Evolutionary conservation across 441 rosid species (phyloP).

Genomic region (Breynia disticha): DNA sequence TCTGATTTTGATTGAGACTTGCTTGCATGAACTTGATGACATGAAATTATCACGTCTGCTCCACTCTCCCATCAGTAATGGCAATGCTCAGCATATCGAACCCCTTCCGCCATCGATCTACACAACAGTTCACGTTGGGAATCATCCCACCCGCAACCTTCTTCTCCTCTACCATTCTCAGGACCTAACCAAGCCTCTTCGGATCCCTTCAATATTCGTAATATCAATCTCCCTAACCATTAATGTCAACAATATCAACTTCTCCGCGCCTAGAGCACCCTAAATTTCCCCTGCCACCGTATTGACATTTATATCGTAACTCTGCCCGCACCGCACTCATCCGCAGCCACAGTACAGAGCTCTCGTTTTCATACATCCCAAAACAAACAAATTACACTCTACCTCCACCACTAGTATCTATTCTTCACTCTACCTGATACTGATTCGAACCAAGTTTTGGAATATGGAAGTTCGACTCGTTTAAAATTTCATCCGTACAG

Average conservation of each 20-base stretch:
- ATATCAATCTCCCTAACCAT: slow-evolving; percentile 91
- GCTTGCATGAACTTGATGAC: background rate
- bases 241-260: slow-evolving; percentile 70
- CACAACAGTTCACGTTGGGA: slow-evolving; percentile 85
- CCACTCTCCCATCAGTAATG: slow-evolving; percentile 75
- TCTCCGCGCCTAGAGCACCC: slow-evolving; percentile 90
- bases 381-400: too few species aligned
- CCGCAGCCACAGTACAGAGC: slow-evolving; percentile 86
- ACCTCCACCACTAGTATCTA: too few species aligned
- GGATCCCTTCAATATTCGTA: slow-evolving; percentile 54
- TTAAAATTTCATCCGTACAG: too few species aligned
- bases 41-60: too few species aligned
- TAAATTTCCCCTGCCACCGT: slow-evolving; percentile 92
- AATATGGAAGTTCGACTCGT: too few species aligned
- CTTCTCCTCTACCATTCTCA: slow-evolving; percentile 64
- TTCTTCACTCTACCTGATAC: too few species aligned
- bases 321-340: slow-evolving; percentile 54
- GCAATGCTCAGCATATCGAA: slow-evolving; percentile 79
- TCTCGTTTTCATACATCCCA: too few species aligned
- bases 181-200: slow-evolving; percentile 59
- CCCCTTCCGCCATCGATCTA: slow-evolving; percentile 85
- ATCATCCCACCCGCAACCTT: slow-evolving; percentile 91
- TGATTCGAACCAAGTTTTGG: too few species aligned
- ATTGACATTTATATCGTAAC: slow-evolving; percentile 84
- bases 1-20: background rate